Conservation (phyloP, 306 rosid genomes). For the Canavalia ensiformis region DNA sequence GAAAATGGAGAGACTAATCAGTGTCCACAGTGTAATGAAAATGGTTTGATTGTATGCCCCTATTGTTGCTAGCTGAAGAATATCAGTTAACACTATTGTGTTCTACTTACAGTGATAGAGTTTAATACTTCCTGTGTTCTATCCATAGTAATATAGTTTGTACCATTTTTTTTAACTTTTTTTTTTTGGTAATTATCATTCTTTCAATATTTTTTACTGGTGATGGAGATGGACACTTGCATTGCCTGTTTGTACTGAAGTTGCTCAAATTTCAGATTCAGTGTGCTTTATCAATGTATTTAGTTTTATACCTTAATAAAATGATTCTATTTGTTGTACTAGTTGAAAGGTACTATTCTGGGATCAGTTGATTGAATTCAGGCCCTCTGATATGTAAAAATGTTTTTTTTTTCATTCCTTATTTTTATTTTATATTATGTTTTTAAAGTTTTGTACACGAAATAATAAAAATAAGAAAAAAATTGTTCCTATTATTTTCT, state of each 20-base stretch:
- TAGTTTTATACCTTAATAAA: conserved; percentile 40
- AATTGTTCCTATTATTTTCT: no score
- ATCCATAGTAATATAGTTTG: conserved; percentile 40
- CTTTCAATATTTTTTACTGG: conserved; percentile 49
- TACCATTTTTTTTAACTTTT: conserved; percentile 5
- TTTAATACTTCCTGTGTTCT: background rate
- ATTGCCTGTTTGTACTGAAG: conserved; percentile 46
- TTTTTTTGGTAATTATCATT: conserved; percentile 33
- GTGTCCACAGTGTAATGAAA: conserved; percentile 82
- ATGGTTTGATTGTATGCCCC: conserved; percentile 85
- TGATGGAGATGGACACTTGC: conserved; percentile 33
- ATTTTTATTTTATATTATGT: no score
- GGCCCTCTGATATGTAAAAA: no score
- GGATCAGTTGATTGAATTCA: background rate
- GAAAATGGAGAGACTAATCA: conserved; percentile 49
- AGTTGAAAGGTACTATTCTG: conserved; percentile 20
- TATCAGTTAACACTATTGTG: conserved; percentile 23
- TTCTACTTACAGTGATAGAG: conserved; percentile 4
- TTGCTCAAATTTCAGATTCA: conserved; percentile 45
- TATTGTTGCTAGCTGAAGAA: conserved; percentile 64
- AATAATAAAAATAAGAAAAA: no score
- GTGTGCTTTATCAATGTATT: conserved; percentile 16
- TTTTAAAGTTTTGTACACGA: no score
- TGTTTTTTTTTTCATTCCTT: no score
- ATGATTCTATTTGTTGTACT: conserved; percentile 11